Evolutionary conservation across 1,139 yeast genomes (phyloP), one percentile per base, ranked within the genome.

Genomic region (Saccharomyces hybrid): DNA sequence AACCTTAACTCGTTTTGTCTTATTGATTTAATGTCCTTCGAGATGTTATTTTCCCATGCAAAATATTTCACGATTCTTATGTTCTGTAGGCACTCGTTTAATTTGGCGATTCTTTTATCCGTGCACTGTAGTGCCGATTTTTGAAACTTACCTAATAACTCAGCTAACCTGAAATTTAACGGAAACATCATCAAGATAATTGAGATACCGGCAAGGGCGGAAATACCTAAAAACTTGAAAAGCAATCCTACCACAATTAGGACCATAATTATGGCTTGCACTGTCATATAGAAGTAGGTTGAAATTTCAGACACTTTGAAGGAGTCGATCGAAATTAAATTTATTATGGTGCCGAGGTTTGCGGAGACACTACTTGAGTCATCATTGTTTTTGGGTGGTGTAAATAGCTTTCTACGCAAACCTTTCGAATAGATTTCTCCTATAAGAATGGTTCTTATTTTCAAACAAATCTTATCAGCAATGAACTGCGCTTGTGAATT

Each of bases 311-410:
- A 75, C 7, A 78, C 80, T 62, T 78, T 78, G 63, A 76, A 78
- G 9, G 82, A 80, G 68, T 78, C 82, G 55, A 78, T 74, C 16
- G 82, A 76, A 81, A 78, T 78, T 60, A 78, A 72, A 62, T 78
- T 78, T 16, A 52, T 52, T 19, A 52, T 32, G 8, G 51, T 91
- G 62, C 99, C 99, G 57, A 88, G 71, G 67, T 89, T 93, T 47
- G 87, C 83, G 44, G 80, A 75, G 2, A 69, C 64, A 19, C 73
- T 74, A 19, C 27, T 28, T 28, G 38, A 31, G 7, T 52, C 52
- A 4, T 41, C 75, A 50, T 70, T 38, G 23, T 6, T 16, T 38
- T 16, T 38, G 25, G 13, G 42, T 8, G 42, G 2, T 38, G 42
- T 8, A 16, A 38, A 38, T 16, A 38, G 11, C 5, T 38, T 49